A percentile compares a stretch with the other conserved stretches of the same genome.
phyloP scores from a whole-genome alignment of 106 monocot genomes.

The Ottelia alismoides region DNA sequence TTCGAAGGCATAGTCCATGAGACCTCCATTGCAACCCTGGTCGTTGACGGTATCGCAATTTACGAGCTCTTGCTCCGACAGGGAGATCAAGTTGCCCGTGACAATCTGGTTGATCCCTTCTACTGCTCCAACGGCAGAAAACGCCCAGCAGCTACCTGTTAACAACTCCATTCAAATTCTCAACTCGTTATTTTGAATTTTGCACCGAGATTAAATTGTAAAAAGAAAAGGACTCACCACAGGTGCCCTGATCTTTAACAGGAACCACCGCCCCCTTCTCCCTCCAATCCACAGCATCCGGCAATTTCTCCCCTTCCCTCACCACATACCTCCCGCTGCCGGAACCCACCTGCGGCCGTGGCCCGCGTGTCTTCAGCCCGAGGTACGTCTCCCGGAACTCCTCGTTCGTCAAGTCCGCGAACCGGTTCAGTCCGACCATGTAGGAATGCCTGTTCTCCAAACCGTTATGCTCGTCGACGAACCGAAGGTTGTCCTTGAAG shows the following conservation, averaged over 20 bases:
- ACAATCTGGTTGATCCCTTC: conserved; percentile 63
- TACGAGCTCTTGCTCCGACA: conserved; percentile 74
- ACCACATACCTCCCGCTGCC: conserved; percentile 27
- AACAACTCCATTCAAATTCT: background rate
- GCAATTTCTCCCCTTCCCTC: conserved; percentile 35
- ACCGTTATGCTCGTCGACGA: conserved; percentile 73
- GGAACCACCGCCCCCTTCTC: conserved; percentile 47
- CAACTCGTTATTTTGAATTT: background rate
- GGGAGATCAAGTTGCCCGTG: conserved; percentile 32
- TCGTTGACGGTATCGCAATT: conserved; percentile 51
- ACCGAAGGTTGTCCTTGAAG: conserved; percentile 72
- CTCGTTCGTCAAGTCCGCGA: conserved; percentile 88
- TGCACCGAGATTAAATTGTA: background rate
- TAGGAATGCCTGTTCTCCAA: conserved; percentile 38
- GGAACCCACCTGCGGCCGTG: background rate
- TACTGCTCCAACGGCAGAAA: conserved; percentile 51
- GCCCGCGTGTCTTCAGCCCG: conserved; percentile 9
- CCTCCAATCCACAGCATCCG: conserved; percentile 72
- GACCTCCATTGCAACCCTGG: conserved; percentile 53
- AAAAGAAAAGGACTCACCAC: conserved; percentile 30
- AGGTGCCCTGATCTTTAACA: conserved; percentile 76
- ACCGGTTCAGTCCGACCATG: conserved; percentile 57
- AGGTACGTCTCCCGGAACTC: conserved; percentile 54
- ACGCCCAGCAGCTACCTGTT: conserved; percentile 77
- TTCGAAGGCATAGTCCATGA: conserved; percentile 69